Conservation (phyloP, 2,329 filamentous ascomycete species). For the Ceratocystis diversiconidia region DNA sequence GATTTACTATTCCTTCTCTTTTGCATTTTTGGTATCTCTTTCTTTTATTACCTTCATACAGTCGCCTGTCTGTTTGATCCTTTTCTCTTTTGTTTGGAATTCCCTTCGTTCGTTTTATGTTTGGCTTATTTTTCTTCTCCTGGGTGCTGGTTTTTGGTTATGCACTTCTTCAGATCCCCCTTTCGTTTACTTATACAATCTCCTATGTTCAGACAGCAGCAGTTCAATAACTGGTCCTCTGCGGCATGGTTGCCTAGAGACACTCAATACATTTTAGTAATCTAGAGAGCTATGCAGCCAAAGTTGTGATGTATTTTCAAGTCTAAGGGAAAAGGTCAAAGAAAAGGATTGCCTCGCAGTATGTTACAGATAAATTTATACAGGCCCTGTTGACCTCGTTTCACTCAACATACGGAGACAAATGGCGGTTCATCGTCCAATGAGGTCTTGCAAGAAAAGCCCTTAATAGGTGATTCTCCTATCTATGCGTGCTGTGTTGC, state of each 20-base stretch:
- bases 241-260: not conserved
- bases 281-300: not conserved
- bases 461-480: not conserved
- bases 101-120: not conserved
- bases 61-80: not conserved
- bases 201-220: slow-evolving; percentile 3
- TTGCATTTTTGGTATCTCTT: not conserved
- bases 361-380: not conserved
- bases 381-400: not conserved
- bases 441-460: not conserved
- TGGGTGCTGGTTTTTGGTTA: not conserved
- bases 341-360: not conserved
- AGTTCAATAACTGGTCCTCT: not conserved
- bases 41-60: not conserved
- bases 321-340: not conserved
- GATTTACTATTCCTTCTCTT: not conserved
- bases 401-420: not conserved
- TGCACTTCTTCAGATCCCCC: slow-evolving; percentile 4
- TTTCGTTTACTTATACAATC: not conserved
- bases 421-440: not conserved
- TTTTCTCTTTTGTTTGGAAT: not conserved
- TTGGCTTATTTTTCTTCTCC: not conserved
- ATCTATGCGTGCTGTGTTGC: not conserved
- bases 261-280: not conserved
- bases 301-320: not conserved